Percentiles rank a stretch among this genome's conserved stretches.
Evolutionary conservation across 495 filamentous ascomycete species (phyloP).

Genomic region (Astrothelium subdiscretum): DNA sequence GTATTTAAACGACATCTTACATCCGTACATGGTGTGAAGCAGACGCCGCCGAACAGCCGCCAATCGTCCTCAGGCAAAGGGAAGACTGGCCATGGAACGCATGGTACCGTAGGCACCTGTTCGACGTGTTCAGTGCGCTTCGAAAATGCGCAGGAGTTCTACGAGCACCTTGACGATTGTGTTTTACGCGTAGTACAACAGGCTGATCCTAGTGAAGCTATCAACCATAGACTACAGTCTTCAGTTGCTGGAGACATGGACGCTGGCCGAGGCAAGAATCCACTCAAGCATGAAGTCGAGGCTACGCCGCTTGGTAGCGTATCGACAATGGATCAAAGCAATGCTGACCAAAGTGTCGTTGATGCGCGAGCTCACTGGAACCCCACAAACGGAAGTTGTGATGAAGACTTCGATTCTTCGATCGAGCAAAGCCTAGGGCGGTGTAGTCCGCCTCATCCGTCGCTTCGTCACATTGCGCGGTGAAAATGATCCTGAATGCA

Average conservation of each 20-base stretch:
- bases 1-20: conserved; percentile 11
- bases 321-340: too few species aligned
- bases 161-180: conserved; percentile 15
- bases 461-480: too few species aligned
- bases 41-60: not conserved
- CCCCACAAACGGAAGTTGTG: too few species aligned
- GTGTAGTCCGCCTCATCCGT: too few species aligned
- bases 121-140: not conserved
- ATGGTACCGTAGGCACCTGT: conserved; percentile 24
- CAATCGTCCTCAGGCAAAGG: not conserved
- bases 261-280: too few species aligned
- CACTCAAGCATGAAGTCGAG: too few species aligned
- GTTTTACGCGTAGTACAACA: not conserved
- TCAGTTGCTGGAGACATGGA: not conserved
- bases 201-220: not conserved
- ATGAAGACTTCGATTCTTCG: too few species aligned
- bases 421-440: too few species aligned
- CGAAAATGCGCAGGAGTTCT: conserved; percentile 10
- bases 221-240: not conserved
- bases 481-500: too few species aligned
- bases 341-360: too few species aligned
- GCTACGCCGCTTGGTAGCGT: too few species aligned
- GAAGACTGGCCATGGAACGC: not conserved
- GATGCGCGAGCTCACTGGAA: too few species aligned
- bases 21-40: conserved; percentile 8